These are phyloP conservation scores for Orychophragmus violaceus DNA, from an alignment of 345 rosid species.

Conservation along the genomic window DNA sequence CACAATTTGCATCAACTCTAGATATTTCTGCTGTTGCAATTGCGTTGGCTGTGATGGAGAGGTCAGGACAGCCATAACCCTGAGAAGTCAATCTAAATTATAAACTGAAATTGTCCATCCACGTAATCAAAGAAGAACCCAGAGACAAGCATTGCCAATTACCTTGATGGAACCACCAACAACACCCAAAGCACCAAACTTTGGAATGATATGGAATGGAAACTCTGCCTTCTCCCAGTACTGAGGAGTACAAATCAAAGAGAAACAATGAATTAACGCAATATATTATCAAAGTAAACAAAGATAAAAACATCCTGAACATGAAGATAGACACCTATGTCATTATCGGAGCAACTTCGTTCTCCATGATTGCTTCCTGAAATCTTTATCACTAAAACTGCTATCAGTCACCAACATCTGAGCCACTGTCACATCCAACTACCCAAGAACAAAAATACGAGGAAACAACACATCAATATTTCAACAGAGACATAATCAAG, in stretches of 20 bases:
- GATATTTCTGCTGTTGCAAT: no score
- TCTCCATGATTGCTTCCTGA: constrained; percentile 87
- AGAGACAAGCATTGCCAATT: not conserved
- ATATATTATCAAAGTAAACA: not conserved
- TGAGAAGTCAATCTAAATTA: constrained; percentile 25
- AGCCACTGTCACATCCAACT: no score
- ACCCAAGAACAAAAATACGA: constrained; percentile 19
- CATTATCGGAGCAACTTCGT: constrained; percentile 85
- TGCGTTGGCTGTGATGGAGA: constrained; percentile 66
- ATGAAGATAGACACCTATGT: constrained; percentile 45
- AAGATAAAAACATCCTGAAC: no score
- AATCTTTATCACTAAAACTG: constrained; percentile 68
- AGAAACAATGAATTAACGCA: not conserved
- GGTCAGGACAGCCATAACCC: constrained; percentile 96
- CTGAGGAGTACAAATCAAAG: constrained; percentile 29
- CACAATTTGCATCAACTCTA: no score
- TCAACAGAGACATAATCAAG: not conserved
- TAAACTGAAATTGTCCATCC: not conserved
- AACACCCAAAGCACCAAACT: constrained; percentile 51
- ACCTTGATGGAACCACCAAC: constrained; percentile 94
- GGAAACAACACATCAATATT: not conserved
- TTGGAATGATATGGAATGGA: constrained; percentile 71
- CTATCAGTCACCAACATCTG: constrained; percentile 92
- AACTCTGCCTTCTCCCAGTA: no score
- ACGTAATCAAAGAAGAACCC: no score